phyloP scores from a whole-genome alignment of 805 yeast genomes.

The Pichia kluyveri region DNA sequence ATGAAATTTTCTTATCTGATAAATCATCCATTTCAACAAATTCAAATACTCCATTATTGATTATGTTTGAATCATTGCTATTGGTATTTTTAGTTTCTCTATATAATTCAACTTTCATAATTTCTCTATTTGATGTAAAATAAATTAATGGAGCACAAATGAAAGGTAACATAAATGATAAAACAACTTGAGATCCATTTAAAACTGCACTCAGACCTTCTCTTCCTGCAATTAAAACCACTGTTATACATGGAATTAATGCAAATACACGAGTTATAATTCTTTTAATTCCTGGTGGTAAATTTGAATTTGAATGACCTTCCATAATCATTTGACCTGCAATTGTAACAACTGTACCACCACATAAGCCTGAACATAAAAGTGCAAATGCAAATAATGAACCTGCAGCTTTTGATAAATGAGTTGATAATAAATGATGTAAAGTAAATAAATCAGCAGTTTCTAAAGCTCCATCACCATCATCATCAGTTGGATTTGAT shows the following conservation, averaged over 20 bases:
- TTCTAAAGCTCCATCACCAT: constrained; percentile 50
- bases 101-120: constrained; percentile 23
- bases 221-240: constrained; percentile 66
- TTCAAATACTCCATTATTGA: too few relatives aligned
- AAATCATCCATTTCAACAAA: constrained; percentile 1
- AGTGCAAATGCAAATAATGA: constrained; percentile 82
- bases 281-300: constrained; percentile 76
- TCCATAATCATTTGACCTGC: constrained; percentile 93
- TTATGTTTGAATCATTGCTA: neutral
- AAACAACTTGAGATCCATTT: constrained; percentile 76
- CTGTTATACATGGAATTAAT: constrained; percentile 73
- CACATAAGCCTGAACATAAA: constrained; percentile 87
- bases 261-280: constrained; percentile 77
- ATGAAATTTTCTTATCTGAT: neutral
- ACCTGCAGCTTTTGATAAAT: constrained; percentile 81
- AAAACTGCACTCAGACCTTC: constrained; percentile 69
- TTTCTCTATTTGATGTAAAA: constrained; percentile 57
- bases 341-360: constrained; percentile 88
- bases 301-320: constrained; percentile 74
- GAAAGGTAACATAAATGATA: constrained; percentile 73
- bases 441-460: constrained; percentile 80
- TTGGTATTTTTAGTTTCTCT: neutral
- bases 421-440: constrained; percentile 57
- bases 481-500: constrained; percentile 29
- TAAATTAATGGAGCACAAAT: constrained; percentile 83